phyloP scores from a whole-genome alignment of 2,329 filamentous ascomycete species.

The Fusarium luffae region DNA sequence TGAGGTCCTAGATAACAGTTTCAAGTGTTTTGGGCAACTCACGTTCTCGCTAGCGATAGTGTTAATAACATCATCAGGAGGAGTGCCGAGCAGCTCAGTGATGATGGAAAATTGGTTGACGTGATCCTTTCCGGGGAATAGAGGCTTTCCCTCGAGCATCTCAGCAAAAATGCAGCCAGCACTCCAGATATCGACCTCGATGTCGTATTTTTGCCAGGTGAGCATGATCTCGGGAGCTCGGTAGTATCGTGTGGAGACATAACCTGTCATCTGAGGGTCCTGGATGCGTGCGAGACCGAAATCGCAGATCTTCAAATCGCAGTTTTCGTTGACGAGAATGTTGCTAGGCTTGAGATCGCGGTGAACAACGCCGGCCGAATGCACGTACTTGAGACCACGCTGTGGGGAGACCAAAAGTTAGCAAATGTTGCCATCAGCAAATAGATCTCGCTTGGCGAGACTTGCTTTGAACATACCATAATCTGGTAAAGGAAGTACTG shows the following conservation, averaged over 20 bases:
- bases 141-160: slow-evolving; percentile 97
- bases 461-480: slow-evolving; percentile 71
- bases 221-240: slow-evolving; percentile 99
- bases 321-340: slow-evolving; percentile 99
- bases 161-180: slow-evolving; percentile 99
- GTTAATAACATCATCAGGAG: slow-evolving; percentile 97
- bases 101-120: slow-evolving; percentile 99
- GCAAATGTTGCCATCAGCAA: slow-evolving; percentile 3
- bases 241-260: slow-evolving; percentile 99
- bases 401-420: slow-evolving; percentile 52
- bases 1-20: not conserved
- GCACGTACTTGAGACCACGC: slow-evolving; percentile 98
- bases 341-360: slow-evolving; percentile 98
- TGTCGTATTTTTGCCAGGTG: slow-evolving; percentile 99
- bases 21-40: slow-evolving; percentile 50
- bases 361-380: slow-evolving; percentile 97
- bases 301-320: slow-evolving; percentile 99
- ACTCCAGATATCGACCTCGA: slow-evolving; percentile 99
- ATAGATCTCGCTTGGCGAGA: not conserved
- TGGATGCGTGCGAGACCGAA: slow-evolving; percentile 98
- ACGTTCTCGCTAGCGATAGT: slow-evolving; percentile 99
- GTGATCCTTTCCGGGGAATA: slow-evolving; percentile 99
- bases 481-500: slow-evolving; percentile 99
- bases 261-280: slow-evolving; percentile 99
- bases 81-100: slow-evolving; percentile 94